Percentiles rank a stretch among this genome's conserved stretches.
Evolutionary conservation across 192 early-diverging fungal species (phyloP).

Genomic region (Coemansia guatemalensis): DNA sequence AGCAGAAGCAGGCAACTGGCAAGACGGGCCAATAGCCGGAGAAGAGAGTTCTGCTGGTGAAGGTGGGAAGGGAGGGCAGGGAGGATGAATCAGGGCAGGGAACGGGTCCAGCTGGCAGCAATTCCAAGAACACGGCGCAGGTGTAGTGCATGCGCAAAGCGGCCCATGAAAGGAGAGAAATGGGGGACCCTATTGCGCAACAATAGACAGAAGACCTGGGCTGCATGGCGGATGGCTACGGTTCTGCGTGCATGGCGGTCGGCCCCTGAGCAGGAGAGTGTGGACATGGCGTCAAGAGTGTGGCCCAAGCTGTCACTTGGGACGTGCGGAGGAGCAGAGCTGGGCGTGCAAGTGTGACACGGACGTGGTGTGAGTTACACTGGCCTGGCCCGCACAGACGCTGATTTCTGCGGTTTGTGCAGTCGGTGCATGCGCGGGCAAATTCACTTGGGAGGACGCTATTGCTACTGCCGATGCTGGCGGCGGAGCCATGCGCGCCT

Average conservation of each 20-base stretch:
- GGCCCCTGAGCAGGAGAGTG: too few species aligned
- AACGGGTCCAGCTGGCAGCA: background rate
- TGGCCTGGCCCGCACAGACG: background rate
- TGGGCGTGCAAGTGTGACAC: background rate
- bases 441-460: slow-evolving; percentile 9
- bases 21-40: background rate
- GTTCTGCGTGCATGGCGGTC: slow-evolving; percentile 10
- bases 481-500: slow-evolving; percentile 12
- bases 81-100: background rate
- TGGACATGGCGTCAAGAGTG: slow-evolving; percentile 1
- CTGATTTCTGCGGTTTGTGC: slow-evolving; percentile 8
- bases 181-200: slow-evolving; percentile 3
- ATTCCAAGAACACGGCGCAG: slow-evolving; percentile 1
- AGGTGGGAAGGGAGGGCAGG: background rate
- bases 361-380: background rate
- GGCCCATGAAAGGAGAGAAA: slow-evolving; percentile 2
- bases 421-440: background rate
- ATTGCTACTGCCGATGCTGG: slow-evolving; percentile 13
- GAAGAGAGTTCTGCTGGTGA: background rate
- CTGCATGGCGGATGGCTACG: slow-evolving; percentile 6
- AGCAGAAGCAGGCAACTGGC: background rate
- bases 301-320: background rate
- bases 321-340: background rate
- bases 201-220: slow-evolving; percentile 11
- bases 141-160: slow-evolving; percentile 15